These are phyloP conservation scores for Ilyonectria destructans DNA, from an alignment of 2,329 filamentous ascomycete species.

Conservation along the genomic window DNA sequence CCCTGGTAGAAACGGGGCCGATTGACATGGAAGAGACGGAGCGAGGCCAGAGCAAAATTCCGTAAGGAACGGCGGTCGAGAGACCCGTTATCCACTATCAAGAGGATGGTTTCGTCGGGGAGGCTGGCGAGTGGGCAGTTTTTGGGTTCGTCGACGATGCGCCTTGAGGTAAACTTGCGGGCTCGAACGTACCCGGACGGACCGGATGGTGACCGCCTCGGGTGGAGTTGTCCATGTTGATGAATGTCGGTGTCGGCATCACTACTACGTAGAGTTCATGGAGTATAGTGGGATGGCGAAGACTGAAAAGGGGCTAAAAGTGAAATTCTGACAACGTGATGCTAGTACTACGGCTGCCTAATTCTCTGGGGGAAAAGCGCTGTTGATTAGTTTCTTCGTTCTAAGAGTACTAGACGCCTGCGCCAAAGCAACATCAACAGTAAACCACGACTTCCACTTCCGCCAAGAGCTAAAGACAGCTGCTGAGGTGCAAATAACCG, in stretches of 20 bases:
- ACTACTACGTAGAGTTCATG: background rate
- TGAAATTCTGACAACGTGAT: background rate
- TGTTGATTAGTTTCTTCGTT: background rate
- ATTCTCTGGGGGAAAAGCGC: background rate
- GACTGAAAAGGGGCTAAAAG: background rate
- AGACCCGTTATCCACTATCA: background rate
- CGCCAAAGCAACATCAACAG: too few relatives aligned
- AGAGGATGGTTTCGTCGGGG: slow-evolving; percentile 16
- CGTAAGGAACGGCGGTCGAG: background rate
- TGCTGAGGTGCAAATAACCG: too few relatives aligned
- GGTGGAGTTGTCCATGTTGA: background rate
- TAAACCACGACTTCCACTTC: too few relatives aligned
- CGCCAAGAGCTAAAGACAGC: too few relatives aligned
- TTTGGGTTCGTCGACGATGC: background rate
- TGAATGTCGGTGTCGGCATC: background rate
- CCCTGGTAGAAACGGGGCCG: slow-evolving; percentile 10
- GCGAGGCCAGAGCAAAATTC: slow-evolving; percentile 14
- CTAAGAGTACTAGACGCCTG: too few relatives aligned
- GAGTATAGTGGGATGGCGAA: too few relatives aligned
- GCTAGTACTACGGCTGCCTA: background rate
- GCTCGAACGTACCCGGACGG: background rate
- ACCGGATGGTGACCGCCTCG: background rate
- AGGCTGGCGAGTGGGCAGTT: background rate
- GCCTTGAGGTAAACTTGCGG: background rate
- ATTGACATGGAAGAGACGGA: background rate